A percentile compares a stretch with the other conserved stretches of the same genome.
Evolutionary conservation across 129 eudicot genomes (phyloP).

Genomic region (Chrysanthemum makinoi): DNA sequence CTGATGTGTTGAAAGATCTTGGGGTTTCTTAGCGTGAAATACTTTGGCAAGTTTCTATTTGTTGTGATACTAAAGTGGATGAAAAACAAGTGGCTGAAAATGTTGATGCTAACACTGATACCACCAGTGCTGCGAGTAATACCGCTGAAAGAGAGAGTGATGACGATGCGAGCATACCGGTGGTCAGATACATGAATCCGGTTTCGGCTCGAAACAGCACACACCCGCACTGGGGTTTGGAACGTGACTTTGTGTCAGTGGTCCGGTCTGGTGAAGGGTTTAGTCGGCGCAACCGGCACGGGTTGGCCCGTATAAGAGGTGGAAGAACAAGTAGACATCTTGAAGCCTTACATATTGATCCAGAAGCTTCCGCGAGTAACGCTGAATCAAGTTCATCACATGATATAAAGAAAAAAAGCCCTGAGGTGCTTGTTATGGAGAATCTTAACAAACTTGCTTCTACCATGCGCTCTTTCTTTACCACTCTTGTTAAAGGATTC

Average conservation of each 20-base stretch:
- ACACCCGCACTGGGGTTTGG: conserved; percentile 82
- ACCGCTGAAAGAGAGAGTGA: conserved; percentile 32
- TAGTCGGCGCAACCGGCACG: conserved; percentile 90
- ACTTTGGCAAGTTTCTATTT: conserved; percentile 84
- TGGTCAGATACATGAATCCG: conserved; percentile 83
- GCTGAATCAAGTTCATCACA: conserved; percentile 49
- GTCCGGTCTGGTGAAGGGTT: conserved; percentile 89
- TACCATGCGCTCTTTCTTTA: conserved; percentile 76
- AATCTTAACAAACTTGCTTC: conserved; percentile 74
- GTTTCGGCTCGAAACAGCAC: conserved; percentile 62
- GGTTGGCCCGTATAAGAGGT: conserved; percentile 85
- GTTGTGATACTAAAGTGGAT: conserved; percentile 70
- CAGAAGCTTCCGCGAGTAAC: conserved; percentile 53
- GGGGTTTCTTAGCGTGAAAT: conserved; percentile 79
- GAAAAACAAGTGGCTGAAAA: conserved; percentile 68
- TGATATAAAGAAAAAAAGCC: conserved; percentile 71
- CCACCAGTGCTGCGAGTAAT: conserved; percentile 35
- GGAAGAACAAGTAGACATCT: conserved; percentile 81
- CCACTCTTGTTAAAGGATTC: conserved; percentile 81
- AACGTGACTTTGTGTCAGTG: conserved; percentile 84
- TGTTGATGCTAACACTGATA: conserved; percentile 35
- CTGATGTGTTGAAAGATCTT: conserved; percentile 88
- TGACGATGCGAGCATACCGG: conserved; percentile 70
- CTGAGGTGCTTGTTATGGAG: conserved; percentile 67
- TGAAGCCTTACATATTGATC: conserved; percentile 81